These are phyloP conservation scores for Omphalotus guepiniiformis DNA, from an alignment of 768 basidiomycete genomes.

Conservation along the genomic window DNA sequence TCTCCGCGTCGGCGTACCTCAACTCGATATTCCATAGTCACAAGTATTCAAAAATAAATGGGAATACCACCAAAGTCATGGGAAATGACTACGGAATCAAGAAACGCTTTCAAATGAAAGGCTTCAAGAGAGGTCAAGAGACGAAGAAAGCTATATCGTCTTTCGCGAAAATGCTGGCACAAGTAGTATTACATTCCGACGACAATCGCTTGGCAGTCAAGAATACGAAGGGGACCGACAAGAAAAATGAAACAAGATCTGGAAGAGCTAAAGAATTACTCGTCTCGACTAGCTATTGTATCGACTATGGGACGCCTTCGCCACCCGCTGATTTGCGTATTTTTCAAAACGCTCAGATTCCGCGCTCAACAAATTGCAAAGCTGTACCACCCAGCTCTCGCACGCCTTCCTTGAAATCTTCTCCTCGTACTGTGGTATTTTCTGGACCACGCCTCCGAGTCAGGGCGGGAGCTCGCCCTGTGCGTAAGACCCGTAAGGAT, in stretches of 20 bases:
- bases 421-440: not conserved
- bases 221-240: not conserved
- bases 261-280: not conserved
- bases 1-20: slow-evolving; percentile 44
- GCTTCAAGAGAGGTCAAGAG: not conserved
- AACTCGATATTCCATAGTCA: slow-evolving; percentile 34
- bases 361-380: slow-evolving; percentile 6
- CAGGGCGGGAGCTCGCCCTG: not conserved
- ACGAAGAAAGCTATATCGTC: not conserved
- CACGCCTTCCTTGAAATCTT: not conserved
- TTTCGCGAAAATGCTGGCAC: slow-evolving; percentile 2
- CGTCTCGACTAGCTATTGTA: slow-evolving; percentile 1
- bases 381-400: not conserved
- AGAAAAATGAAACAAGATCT: not conserved
- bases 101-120: not conserved
- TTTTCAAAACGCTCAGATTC: too few species aligned
- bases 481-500: slow-evolving; percentile 5
- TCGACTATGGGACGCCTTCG: slow-evolving; percentile 8
- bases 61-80: not conserved
- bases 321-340: not conserved
- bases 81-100: slow-evolving; percentile 4
- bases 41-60: not conserved
- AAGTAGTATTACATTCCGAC: too few species aligned
- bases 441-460: not conserved
- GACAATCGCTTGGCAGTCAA: too few species aligned